Percentiles rank a stretch among this genome's conserved stretches.
Evolutionary conservation across 169 alveolate genomes (phyloP).

Genomic region (Pseudocohnilembus persalinus): DNA sequence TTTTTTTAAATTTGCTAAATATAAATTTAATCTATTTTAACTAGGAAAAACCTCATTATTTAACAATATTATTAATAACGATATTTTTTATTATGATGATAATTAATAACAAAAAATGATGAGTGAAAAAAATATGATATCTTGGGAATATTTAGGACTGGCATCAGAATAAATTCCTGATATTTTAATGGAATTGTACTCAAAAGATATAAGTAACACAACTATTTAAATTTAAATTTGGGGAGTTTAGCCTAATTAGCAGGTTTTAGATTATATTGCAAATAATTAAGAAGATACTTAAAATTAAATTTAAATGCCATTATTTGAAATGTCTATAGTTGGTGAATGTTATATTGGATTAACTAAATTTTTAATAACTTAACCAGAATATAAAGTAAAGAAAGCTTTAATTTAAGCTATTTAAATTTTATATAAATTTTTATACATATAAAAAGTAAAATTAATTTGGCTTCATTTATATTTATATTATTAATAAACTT

Average conservation of each 20-base stretch:
- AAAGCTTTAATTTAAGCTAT: too few relatives aligned
- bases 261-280: too few relatives aligned
- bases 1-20: too few relatives aligned
- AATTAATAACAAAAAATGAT: not conserved
- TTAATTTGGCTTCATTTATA: too few relatives aligned
- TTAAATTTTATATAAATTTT: too few relatives aligned
- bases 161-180: not conserved
- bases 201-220: not conserved
- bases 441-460: too few relatives aligned
- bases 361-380: not conserved
- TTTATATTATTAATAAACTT: too few relatives aligned
- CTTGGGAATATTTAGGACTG: not conserved
- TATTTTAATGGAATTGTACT: not conserved
- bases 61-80: not conserved
- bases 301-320: not conserved
- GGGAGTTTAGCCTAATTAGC: not conserved
- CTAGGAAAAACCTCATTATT: not conserved
- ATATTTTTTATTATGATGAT: not conserved
- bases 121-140: not conserved
- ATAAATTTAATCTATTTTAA: too few relatives aligned
- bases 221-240: not conserved
- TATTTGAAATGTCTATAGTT: not conserved
- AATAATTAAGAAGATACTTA: not conserved
- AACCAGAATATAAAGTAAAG: not conserved
- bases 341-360: not conserved